phyloP scores from a whole-genome alignment of 164 flowering plant species.

The Nymphaea thermarum region DNA sequence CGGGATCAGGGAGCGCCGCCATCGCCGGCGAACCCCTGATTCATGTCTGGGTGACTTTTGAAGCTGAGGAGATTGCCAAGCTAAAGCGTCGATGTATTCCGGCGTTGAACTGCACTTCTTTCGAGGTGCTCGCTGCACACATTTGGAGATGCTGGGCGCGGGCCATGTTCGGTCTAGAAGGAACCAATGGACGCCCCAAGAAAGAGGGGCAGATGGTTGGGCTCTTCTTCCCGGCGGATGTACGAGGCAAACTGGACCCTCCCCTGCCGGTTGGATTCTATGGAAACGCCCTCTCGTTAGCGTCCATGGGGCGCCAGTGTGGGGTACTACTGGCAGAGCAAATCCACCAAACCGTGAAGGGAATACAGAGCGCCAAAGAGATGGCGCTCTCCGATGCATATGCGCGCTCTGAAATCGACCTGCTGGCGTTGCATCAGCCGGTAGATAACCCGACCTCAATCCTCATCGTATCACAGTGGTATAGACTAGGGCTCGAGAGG shows the following conservation, averaged over 20 bases:
- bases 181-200: slow-evolving; percentile 12
- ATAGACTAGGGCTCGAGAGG: slow-evolving; percentile 54
- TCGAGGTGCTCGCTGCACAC: slow-evolving; percentile 61
- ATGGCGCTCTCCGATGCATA: slow-evolving; percentile 28
- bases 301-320: slow-evolving; percentile 21
- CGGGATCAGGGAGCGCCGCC: slow-evolving; percentile 14
- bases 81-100: slow-evolving; percentile 5
- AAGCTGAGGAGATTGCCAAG: not conserved
- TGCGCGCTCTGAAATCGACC: slow-evolving; percentile 32
- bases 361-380: slow-evolving; percentile 45
- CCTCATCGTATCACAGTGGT: slow-evolving; percentile 67
- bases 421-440: slow-evolving; percentile 17
- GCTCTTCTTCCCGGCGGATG: slow-evolving; percentile 47
- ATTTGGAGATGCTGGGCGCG: slow-evolving; percentile 68
- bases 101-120: slow-evolving; percentile 29
- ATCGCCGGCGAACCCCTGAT: slow-evolving; percentile 27
- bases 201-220: slow-evolving; percentile 24
- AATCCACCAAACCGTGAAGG: not conserved
- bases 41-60: not conserved
- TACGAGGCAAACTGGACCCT: slow-evolving; percentile 43
- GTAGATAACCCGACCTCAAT: slow-evolving; percentile 37
- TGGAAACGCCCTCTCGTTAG: slow-evolving; percentile 64
- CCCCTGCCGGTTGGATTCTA: slow-evolving; percentile 53
- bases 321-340: not conserved
- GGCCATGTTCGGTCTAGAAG: slow-evolving; percentile 10